Evolutionary conservation across 2,329 filamentous ascomycete genomes (phyloP).

Genomic region (Domatiomyces globalis): DNA sequence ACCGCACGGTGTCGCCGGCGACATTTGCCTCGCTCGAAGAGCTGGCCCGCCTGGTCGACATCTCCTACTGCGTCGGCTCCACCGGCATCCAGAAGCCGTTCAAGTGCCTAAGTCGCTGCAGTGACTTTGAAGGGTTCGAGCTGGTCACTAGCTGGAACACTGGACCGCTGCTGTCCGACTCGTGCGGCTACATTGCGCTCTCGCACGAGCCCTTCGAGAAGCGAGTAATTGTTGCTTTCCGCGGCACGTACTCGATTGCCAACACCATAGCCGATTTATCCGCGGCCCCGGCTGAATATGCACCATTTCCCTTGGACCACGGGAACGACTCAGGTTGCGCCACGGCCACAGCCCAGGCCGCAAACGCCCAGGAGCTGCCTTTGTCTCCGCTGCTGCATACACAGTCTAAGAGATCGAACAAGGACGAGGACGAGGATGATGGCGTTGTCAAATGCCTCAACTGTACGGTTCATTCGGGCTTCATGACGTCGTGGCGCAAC

Average conservation of each 20-base stretch:
- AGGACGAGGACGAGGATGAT: constrained; percentile 17
- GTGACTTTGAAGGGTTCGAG: constrained; percentile 66
- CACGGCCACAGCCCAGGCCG: constrained; percentile 1
- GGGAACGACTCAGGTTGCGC: constrained; percentile 20
- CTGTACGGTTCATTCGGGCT: constrained; percentile 87
- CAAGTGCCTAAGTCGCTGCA: constrained; percentile 67
- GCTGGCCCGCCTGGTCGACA: constrained; percentile 79
- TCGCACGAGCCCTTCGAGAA: constrained; percentile 50
- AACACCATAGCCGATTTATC: constrained; percentile 86
- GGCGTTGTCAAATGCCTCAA: constrained; percentile 49
- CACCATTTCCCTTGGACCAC: constrained; percentile 56
- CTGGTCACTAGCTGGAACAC: constrained; percentile 82
- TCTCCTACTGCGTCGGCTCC: constrained; percentile 80
- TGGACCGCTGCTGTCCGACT: constrained; percentile 71
- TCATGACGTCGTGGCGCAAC: constrained; percentile 69
- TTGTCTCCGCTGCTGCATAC: constrained; percentile 10
- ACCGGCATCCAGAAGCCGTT: constrained; percentile 76
- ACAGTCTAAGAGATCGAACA: background rate
- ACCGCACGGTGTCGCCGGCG: constrained; percentile 35
- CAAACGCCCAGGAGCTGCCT: constrained; percentile 4
- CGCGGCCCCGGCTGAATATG: constrained; percentile 77
- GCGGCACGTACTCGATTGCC: constrained; percentile 84
- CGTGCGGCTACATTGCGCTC: constrained; percentile 86
- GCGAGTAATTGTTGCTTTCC: constrained; percentile 72
- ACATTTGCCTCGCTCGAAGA: constrained; percentile 78